Conservation (phyloP, 2,329 filamentous ascomycete genomes). For the Fusarium zealandicum region DNA sequence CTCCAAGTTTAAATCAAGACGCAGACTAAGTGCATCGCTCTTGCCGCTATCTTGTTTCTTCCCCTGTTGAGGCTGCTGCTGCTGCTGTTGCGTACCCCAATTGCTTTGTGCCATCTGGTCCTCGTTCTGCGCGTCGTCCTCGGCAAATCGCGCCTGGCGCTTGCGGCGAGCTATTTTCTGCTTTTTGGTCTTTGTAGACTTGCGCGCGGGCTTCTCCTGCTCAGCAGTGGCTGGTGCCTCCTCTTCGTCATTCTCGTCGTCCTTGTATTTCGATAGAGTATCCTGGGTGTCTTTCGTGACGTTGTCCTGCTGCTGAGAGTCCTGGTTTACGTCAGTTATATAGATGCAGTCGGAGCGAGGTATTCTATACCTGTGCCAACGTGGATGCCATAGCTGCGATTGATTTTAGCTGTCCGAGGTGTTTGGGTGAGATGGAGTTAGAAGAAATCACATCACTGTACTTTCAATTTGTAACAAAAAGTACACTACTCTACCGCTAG, state of each 20-base stretch:
- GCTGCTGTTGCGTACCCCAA: conserved; percentile 21
- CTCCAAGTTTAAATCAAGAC: conserved; percentile 81
- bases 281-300: background rate
- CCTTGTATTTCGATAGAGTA: background rate
- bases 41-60: conserved; percentile 28
- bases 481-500: too few relatives aligned
- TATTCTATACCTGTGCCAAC: too few relatives aligned
- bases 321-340: background rate
- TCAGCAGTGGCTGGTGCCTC: conserved; percentile 20
- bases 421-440: too few relatives aligned
- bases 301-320: background rate
- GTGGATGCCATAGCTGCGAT: too few relatives aligned
- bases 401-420: too few relatives aligned
- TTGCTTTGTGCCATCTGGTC: conserved; percentile 27
- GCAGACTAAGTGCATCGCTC: conserved; percentile 63
- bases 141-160: conserved; percentile 26
- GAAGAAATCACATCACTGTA: too few relatives aligned
- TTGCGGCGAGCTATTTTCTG: conserved; percentile 30
- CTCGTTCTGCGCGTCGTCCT: conserved; percentile 25
- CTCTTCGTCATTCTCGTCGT: background rate
- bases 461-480: too few relatives aligned
- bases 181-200: conserved; percentile 33
- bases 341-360: too few relatives aligned
- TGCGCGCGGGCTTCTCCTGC: conserved; percentile 28
- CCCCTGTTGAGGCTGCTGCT: conserved; percentile 18